A percentile compares a stretch with the other conserved stretches of the same genome.
phyloP scores from a whole-genome alignment of 1,284 basidiomycete genomes.

The Boletus smithii region DNA sequence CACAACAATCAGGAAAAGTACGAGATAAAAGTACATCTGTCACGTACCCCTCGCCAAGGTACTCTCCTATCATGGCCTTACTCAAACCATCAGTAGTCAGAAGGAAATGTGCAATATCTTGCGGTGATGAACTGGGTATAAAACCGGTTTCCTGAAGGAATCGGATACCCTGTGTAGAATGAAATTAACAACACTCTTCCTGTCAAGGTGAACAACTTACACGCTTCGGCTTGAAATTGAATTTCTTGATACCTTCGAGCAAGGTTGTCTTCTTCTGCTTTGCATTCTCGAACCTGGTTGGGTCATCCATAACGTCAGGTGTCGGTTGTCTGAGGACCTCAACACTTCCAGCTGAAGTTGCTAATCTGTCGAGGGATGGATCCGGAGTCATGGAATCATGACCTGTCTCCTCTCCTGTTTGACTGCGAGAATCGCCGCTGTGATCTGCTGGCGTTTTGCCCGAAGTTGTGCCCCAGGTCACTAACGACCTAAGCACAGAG shows the following conservation, averaged over 20 bases:
- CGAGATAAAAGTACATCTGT: not conserved
- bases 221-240: slow-evolving; percentile 97
- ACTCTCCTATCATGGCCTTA: slow-evolving; percentile 97
- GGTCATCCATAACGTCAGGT: slow-evolving; percentile 83
- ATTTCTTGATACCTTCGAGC: slow-evolving; percentile 94
- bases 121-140: slow-evolving; percentile 72
- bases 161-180: slow-evolving; percentile 67
- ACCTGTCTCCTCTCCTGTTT: slow-evolving; percentile 48
- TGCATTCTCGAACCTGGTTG: slow-evolving; percentile 90
- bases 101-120: slow-evolving; percentile 86
- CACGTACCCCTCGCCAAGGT: slow-evolving; percentile 90
- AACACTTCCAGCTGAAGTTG: slow-evolving; percentile 41
- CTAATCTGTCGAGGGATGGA: slow-evolving; percentile 48
- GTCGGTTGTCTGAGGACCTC: slow-evolving; percentile 64
- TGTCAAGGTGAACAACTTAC: slow-evolving; percentile 39
- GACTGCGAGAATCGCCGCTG: slow-evolving; percentile 41
- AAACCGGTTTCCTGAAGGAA: slow-evolving; percentile 90
- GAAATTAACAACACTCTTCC: slow-evolving; percentile 4
- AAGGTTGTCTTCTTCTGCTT: slow-evolving; percentile 97
- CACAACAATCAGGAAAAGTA: slow-evolving; percentile 13
- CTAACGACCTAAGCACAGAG: slow-evolving; percentile 81
- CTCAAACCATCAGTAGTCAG: slow-evolving; percentile 89
- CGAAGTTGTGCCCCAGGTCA: slow-evolving; percentile 78
- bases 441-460: slow-evolving; percentile 50
- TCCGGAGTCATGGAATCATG: slow-evolving; percentile 54